Evolutionary conservation across 202 grass and related monocot genomes (phyloP), one percentile per base, ranked within the genome.

Genomic region (Schoenoplectus tabernaemontani): DNA sequence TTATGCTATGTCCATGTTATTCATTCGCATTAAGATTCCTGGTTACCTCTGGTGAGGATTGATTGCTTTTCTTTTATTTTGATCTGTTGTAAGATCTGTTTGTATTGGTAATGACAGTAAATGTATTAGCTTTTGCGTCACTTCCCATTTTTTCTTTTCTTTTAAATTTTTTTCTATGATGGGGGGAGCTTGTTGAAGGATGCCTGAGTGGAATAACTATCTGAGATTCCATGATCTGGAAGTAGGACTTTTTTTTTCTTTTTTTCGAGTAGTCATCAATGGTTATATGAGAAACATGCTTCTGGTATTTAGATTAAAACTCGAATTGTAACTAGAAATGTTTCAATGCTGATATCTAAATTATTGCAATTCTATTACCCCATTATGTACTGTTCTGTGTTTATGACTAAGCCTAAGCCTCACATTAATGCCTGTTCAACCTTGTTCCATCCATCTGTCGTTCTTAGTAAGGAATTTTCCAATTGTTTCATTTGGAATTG

Each of bases 11-110:
- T 79, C 78, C 59, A 92, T 96, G 92, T 87, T 96, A 10, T 96
- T 96, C 81, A 56, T 96, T 78, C 92, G 89, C 66, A 96, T 96
- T 83, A 96, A 96, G 85, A 91, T 96, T 36, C 89, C 89, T 16
- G 85, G 85, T 8, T 96, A 96, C 85, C 84, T 96, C 16, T 96
- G 87, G 92, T 96, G 89, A 96, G 89, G 19, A 36, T 17, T 32
- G 22, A 47, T 42, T 36, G 48, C 66, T 62, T 83, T 76, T 9
- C 51, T 24, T 75, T 75, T 56, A 46, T 4, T 36, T 56, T 54
- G 30, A 54, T 36, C 5, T 75, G 46, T 50, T 73, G 24, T 4
- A 4, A 41, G 32, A 38, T 78, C 20, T 59, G 53, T 19, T 58
- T 62, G 36, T 19, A 43, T 62, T 30, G 57, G 56, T 60, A 60